Evolutionary conservation across 2,329 filamentous ascomycete genomes (phyloP).

Genomic region (Diplodia intermedia): DNA sequence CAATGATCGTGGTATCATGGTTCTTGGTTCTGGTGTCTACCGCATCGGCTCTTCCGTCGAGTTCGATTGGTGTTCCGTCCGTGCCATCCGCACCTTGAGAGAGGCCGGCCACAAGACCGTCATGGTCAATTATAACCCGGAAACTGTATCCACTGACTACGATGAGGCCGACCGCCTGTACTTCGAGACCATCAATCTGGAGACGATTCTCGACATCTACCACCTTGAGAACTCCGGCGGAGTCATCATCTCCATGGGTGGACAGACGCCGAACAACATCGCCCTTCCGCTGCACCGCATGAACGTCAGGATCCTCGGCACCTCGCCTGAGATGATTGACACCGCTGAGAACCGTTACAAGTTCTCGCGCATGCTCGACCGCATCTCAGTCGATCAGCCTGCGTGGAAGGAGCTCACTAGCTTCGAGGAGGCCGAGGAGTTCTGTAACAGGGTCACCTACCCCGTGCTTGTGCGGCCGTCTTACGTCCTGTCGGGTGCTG

Average conservation of each 20-base stretch:
- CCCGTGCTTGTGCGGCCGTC: slow-evolving; percentile 94
- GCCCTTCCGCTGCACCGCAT: slow-evolving; percentile 85
- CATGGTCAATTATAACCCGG: slow-evolving; percentile 90
- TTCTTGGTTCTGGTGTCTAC: slow-evolving; percentile 94
- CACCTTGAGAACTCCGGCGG: slow-evolving; percentile 82
- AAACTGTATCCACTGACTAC: slow-evolving; percentile 89
- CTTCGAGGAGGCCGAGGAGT: slow-evolving; percentile 85
- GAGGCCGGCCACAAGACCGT: slow-evolving; percentile 88
- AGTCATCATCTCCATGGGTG: slow-evolving; percentile 94
- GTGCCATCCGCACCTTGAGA: slow-evolving; percentile 88
- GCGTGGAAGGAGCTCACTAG: slow-evolving; percentile 98
- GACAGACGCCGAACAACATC: slow-evolving; percentile 98
- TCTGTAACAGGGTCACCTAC: slow-evolving; percentile 88
- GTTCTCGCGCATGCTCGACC: slow-evolving; percentile 97
- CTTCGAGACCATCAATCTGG: slow-evolving; percentile 93
- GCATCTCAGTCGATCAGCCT: slow-evolving; percentile 93
- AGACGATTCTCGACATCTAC: slow-evolving; percentile 93
- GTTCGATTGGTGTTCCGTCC: slow-evolving; percentile 98
- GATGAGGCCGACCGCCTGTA: slow-evolving; percentile 94
- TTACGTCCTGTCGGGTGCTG: slow-evolving; percentile 94
- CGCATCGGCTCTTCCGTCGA: slow-evolving; percentile 97
- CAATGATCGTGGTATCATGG: slow-evolving; percentile 92
- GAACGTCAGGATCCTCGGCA: slow-evolving; percentile 91
- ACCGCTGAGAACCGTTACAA: slow-evolving; percentile 97
- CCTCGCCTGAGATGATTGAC: slow-evolving; percentile 98